Percentiles rank a stretch among this genome's conserved stretches.
These are phyloP conservation scores for Lagenidium sp. DNA, from an alignment of 352 stramenopile species.

Conservation along the genomic window DNA sequence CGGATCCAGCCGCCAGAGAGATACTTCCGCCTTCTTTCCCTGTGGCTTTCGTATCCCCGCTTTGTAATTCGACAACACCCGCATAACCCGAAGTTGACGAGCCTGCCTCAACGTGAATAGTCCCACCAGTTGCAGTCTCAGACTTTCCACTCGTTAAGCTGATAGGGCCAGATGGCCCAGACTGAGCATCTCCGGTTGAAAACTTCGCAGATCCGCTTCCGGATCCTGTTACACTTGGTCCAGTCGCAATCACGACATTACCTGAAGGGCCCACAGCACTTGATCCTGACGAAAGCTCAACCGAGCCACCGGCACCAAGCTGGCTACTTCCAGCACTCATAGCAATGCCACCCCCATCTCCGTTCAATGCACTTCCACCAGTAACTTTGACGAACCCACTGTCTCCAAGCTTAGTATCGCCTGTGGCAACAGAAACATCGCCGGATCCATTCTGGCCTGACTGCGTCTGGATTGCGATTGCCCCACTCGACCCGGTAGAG, in stretches of 20 bases:
- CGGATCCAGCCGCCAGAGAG: conserved; percentile 4
- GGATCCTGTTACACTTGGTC: conserved; percentile 19
- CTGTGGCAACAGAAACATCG: conserved; percentile 1
- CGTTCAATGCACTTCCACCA: conserved; percentile 1
- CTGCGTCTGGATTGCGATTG: conserved; percentile 20
- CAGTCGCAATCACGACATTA: conserved; percentile 34
- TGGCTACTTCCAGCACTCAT: background rate
- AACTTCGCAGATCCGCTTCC: background rate
- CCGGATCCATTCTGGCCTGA: conserved; percentile 2
- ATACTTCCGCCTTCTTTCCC: conserved; percentile 5
- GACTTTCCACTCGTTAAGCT: background rate
- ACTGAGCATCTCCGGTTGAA: background rate
- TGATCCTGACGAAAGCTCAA: conserved; percentile 24
- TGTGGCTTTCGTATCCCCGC: background rate
- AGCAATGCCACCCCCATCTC: conserved; percentile 1
- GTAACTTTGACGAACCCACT: conserved; percentile 1
- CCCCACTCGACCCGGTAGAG: conserved; percentile 21
- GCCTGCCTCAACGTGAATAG: background rate
- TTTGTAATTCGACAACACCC: background rate
- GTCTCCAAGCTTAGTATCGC: conserved; percentile 2
- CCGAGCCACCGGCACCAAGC: background rate
- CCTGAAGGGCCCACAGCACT: conserved; percentile 23
- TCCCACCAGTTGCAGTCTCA: background rate
- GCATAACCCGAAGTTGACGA: background rate
- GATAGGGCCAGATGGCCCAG: background rate